phyloP scores from a whole-genome alignment of 2,329 filamentous ascomycete genomes.

The Chlorencoelia australis region DNA sequence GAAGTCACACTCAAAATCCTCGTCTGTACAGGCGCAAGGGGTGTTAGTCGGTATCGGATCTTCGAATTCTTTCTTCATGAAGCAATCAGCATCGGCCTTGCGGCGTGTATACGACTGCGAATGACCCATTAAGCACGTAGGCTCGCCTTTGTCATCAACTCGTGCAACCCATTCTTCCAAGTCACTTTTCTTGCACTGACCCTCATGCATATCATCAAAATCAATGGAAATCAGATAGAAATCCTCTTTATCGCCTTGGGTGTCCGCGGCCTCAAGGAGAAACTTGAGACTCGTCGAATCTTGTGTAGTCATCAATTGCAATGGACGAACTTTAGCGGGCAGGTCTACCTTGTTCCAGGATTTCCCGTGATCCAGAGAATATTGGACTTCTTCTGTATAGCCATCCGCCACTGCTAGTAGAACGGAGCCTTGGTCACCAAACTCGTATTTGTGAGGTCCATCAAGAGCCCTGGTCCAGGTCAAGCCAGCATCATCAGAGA shows the following conservation, averaged over 20 bases:
- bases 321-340: constrained; percentile 58
- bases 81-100: constrained; percentile 82
- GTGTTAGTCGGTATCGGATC: constrained; percentile 61
- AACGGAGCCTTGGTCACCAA: constrained; percentile 86
- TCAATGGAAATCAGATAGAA: constrained; percentile 68
- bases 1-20: constrained; percentile 94
- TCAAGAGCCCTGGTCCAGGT: constrained; percentile 70
- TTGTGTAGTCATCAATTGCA: constrained; percentile 73
- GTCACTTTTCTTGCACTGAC: constrained; percentile 69
- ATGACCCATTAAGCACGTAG: constrained; percentile 91
- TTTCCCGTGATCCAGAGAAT: constrained; percentile 84
- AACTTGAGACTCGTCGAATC: constrained; percentile 94
- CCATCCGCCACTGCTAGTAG: constrained; percentile 70
- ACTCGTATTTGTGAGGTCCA: constrained; percentile 89
- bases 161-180: constrained; percentile 87
- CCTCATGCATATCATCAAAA: constrained; percentile 71
- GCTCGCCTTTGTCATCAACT: constrained; percentile 66
- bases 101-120: constrained; percentile 78
- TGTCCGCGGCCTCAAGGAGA: constrained; percentile 55
- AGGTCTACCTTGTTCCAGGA: constrained; percentile 68
- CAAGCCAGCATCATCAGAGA: constrained; percentile 83
- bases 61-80: constrained; percentile 77
- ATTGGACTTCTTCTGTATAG: constrained; percentile 52
- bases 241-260: constrained; percentile 37
- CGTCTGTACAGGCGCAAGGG: constrained; percentile 69